phyloP scores from a whole-genome alignment of 2,329 filamentous ascomycete genomes.

The Shiraia bambusicola region DNA sequence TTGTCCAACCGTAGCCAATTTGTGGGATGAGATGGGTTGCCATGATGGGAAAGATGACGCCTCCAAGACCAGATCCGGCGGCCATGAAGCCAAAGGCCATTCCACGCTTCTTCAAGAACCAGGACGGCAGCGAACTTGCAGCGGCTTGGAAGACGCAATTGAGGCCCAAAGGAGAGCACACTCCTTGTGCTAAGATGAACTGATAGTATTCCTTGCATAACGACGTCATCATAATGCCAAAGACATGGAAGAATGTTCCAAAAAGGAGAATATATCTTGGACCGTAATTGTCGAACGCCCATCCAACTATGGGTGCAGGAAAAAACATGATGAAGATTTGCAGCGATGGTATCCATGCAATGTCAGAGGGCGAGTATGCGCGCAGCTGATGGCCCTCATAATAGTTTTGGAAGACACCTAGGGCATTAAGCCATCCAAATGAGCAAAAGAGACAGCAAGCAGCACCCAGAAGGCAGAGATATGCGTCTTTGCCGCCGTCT shows the following conservation, averaged over 20 bases:
- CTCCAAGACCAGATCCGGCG: slow-evolving; percentile 54
- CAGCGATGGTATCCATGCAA: slow-evolving; percentile 51
- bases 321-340: slow-evolving; percentile 54
- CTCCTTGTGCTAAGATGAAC: slow-evolving; percentile 57
- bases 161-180: slow-evolving; percentile 52
- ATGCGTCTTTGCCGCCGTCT: slow-evolving; percentile 42
- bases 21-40: slow-evolving; percentile 55
- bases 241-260: slow-evolving; percentile 59
- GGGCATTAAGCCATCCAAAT: slow-evolving; percentile 49
- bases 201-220: slow-evolving; percentile 59
- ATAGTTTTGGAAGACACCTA: slow-evolving; percentile 52
- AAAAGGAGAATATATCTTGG: slow-evolving; percentile 57
- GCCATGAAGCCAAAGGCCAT: slow-evolving; percentile 53
- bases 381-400: slow-evolving; percentile 48
- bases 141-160: slow-evolving; percentile 59
- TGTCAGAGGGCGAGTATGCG: slow-evolving; percentile 42
- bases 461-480: slow-evolving; percentile 31
- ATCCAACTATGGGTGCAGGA: slow-evolving; percentile 63
- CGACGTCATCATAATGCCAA: slow-evolving; percentile 65
- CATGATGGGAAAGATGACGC: slow-evolving; percentile 65
- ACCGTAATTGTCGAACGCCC: slow-evolving; percentile 64
- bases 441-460: slow-evolving; percentile 34
- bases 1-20: slow-evolving; percentile 61
- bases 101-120: slow-evolving; percentile 54
- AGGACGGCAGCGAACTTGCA: slow-evolving; percentile 46